Conservation (phyloP, 805 yeast species). For the Lachancea fermentati region DNA sequence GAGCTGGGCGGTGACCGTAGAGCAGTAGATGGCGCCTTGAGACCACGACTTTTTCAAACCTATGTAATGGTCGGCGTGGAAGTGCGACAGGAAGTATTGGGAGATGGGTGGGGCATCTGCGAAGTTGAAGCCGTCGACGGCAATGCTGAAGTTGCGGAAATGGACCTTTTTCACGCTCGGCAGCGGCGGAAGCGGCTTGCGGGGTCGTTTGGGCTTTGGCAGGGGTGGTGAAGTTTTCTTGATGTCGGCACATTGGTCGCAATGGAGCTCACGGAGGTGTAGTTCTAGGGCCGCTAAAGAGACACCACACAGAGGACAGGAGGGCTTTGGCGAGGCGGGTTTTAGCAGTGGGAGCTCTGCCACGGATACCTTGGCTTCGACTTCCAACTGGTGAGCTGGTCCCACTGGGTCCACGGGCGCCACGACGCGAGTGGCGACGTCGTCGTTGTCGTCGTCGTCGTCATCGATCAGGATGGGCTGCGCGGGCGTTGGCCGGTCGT, state of each 20-base stretch:
- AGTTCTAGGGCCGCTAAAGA: constrained; percentile 37
- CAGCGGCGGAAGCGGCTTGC: constrained; percentile 32
- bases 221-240: constrained; percentile 15
- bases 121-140: constrained; percentile 61
- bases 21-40: constrained; percentile 65
- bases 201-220: constrained; percentile 33
- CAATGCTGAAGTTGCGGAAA: constrained; percentile 31
- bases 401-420: too few species aligned
- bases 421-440: background rate
- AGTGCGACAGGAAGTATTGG: constrained; percentile 69
- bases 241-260: constrained; percentile 44
- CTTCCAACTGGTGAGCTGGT: too few species aligned
- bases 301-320: constrained; percentile 50
- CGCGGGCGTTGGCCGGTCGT: background rate
- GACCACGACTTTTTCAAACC: constrained; percentile 79
- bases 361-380: too few species aligned
- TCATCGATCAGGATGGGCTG: constrained; percentile 12
- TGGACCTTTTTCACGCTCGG: constrained; percentile 12
- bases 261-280: constrained; percentile 46
- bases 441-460: constrained; percentile 10
- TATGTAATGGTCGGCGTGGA: constrained; percentile 91
- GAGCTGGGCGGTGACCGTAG: constrained; percentile 61
- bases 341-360: too few species aligned
- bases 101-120: constrained; percentile 39
- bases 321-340: constrained; percentile 12